phyloP scores from a whole-genome alignment of 768 basidiomycete genomes.

The Neoboletus brunneissimus region DNA sequence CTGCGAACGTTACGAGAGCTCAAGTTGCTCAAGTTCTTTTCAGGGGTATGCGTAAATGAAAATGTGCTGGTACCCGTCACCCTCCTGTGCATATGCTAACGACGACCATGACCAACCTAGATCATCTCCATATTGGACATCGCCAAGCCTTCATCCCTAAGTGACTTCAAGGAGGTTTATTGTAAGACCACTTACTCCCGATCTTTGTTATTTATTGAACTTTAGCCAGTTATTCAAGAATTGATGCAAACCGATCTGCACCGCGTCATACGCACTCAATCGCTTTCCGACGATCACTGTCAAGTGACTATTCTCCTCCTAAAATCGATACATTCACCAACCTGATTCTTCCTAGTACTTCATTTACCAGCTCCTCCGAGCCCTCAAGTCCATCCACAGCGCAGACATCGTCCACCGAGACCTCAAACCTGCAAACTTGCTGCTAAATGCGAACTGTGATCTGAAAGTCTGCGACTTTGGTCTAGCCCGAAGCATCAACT shows the following conservation, averaged over 20 bases:
- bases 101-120: conserved; percentile 35
- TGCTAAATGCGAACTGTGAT: conserved; percentile 88
- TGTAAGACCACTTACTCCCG: conserved; percentile 41
- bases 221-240: conserved; percentile 68
- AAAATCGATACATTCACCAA: not conserved
- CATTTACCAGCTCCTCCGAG: conserved; percentile 80
- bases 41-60: conserved; percentile 75
- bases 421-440: conserved; percentile 83
- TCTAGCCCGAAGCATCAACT: conserved; percentile 65
- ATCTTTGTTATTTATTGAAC: conserved; percentile 5
- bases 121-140: conserved; percentile 94
- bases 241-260: conserved; percentile 91
- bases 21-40: conserved; percentile 85
- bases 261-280: conserved; percentile 86
- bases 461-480: conserved; percentile 91
- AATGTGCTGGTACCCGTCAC: conserved; percentile 51
- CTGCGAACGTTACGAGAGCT: conserved; percentile 87
- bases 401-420: conserved; percentile 79
- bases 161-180: conserved; percentile 85
- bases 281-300: conserved; percentile 87
- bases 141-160: conserved; percentile 71
- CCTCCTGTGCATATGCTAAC: not conserved
- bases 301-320: conserved; percentile 44
- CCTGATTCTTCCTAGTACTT: conserved; percentile 53
- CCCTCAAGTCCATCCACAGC: conserved; percentile 85